Percentiles rank a stretch among this genome's conserved stretches.
phyloP scores from a whole-genome alignment of 2,329 filamentous ascomycete genomes.

The Hypoxylon sp. region DNA sequence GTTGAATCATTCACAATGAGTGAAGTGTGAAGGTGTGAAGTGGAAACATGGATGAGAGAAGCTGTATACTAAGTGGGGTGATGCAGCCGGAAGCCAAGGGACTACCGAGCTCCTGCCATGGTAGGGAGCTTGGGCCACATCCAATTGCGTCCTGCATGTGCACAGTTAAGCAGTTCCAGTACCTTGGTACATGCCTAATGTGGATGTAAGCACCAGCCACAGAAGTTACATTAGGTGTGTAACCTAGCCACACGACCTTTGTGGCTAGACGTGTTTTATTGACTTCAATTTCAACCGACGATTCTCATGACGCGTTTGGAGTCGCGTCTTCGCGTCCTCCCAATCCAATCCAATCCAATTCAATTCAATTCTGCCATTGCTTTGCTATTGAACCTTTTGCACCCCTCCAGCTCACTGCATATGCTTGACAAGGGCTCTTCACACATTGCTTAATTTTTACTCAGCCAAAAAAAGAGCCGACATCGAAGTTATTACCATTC shows the following conservation, averaged over 20 bases:
- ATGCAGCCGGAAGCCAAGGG: not conserved
- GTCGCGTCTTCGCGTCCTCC: conserved; percentile 15
- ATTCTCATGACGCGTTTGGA: conserved; percentile 22
- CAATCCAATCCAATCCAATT: conserved; percentile 24
- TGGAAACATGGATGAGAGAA: not conserved
- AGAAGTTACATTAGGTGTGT: not conserved
- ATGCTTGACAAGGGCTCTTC: not conserved
- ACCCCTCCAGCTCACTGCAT: conserved; percentile 15
- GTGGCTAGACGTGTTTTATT: conserved; percentile 49
- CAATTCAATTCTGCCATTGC: conserved; percentile 24
- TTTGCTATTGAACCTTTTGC: conserved; percentile 26
- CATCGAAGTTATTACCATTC: not conserved
- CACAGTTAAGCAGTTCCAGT: too few species aligned
- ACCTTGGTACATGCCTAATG: too few species aligned
- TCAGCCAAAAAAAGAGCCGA: not conserved
- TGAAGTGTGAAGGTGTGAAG: not conserved
- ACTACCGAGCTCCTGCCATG: too few species aligned
- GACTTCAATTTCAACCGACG: conserved; percentile 22
- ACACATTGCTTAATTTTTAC: not conserved
- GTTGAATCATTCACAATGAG: not conserved
- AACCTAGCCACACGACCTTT: not conserved
- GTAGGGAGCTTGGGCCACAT: not conserved
- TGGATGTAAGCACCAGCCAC: not conserved
- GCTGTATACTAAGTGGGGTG: conserved; percentile 8
- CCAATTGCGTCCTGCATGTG: too few species aligned